A percentile compares a stretch with the other conserved stretches of the same genome.
phyloP scores from a whole-genome alignment of 441 rosid species.

The Omphalea diandra region DNA sequence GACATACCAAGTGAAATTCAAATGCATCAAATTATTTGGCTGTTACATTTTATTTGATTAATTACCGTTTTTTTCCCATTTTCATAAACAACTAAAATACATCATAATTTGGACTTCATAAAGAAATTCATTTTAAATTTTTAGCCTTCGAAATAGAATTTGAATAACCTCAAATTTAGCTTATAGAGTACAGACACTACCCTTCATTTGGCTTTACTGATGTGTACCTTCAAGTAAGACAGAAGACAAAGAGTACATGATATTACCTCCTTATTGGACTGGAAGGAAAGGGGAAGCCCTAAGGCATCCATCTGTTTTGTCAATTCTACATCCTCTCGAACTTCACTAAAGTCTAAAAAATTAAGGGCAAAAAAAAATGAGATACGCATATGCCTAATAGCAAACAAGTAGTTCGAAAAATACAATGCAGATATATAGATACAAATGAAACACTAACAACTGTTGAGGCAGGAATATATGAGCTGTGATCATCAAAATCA shows the following conservation, averaged over 20 bases:
- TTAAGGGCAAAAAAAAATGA: not conserved
- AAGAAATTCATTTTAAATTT: not conserved
- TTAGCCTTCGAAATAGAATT: not conserved
- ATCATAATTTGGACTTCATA: not conserved
- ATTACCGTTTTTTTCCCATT: not conserved
- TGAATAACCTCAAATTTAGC: not conserved
- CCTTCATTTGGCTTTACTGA: not conserved
- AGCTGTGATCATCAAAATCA: conserved; percentile 23
- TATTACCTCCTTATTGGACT: conserved; percentile 63
- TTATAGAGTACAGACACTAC: too few species aligned
- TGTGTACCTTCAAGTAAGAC: not conserved
- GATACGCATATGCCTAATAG: not conserved
- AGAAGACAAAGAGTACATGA: not conserved
- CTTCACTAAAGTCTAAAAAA: conserved; percentile 30
- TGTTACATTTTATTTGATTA: not conserved
- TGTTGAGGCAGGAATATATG: conserved; percentile 19
- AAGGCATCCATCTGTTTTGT: conserved; percentile 54
- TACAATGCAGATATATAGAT: conserved; percentile 9
- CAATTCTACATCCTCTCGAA: conserved; percentile 46
- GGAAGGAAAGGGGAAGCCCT: conserved; percentile 81
- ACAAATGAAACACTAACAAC: conserved; percentile 37
- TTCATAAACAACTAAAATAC: not conserved
- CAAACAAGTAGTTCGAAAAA: not conserved
- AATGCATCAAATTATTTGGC: not conserved
- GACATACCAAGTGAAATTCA: not conserved